Evolutionary conservation across 2,329 filamentous ascomycete species (phyloP).

Genomic region (Alternaria brassicae): DNA sequence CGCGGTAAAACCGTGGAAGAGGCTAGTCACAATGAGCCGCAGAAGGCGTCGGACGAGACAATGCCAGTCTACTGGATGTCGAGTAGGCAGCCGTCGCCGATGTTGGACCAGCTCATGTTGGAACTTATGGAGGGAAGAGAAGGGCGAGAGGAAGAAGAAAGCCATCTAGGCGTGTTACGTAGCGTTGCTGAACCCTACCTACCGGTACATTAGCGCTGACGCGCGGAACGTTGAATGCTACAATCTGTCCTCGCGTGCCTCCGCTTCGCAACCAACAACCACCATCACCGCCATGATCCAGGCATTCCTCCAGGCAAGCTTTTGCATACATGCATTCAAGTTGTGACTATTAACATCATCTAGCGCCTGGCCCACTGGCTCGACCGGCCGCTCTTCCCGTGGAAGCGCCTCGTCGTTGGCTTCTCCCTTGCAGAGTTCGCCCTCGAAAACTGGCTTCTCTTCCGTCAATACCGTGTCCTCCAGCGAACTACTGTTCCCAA

Average conservation of each 20-base stretch:
- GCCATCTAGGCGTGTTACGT: not conserved
- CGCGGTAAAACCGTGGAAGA: not conserved
- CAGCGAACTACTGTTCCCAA: conserved; percentile 81
- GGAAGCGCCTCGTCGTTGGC: conserved; percentile 94
- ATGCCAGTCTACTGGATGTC: not conserved
- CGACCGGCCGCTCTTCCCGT: conserved; percentile 91
- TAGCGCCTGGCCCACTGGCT: conserved; percentile 80
- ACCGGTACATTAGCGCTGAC: conserved; percentile 22
- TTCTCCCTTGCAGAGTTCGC: conserved; percentile 92
- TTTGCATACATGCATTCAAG: not conserved
- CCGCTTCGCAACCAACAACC: conserved; percentile 9
- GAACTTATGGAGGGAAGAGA: not conserved
- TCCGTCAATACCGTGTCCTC: conserved; percentile 88
- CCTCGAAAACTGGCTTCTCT: conserved; percentile 86
- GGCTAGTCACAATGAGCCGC: not conserved
- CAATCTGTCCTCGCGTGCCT: conserved; percentile 35
- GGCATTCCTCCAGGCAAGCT: conserved; percentile 43
- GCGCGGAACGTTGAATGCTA: conserved; percentile 6
- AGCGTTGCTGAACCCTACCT: conserved; percentile 5
- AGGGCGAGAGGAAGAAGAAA: not conserved
- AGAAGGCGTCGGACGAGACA: not conserved
- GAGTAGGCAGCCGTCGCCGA: not conserved
- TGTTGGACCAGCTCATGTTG: not conserved
- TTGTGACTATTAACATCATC: conserved; percentile 18
- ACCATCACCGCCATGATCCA: conserved; percentile 45